These are phyloP conservation scores for Suillus weaverae DNA, from an alignment of 768 basidiomycete species.

Conservation along the genomic window DNA sequence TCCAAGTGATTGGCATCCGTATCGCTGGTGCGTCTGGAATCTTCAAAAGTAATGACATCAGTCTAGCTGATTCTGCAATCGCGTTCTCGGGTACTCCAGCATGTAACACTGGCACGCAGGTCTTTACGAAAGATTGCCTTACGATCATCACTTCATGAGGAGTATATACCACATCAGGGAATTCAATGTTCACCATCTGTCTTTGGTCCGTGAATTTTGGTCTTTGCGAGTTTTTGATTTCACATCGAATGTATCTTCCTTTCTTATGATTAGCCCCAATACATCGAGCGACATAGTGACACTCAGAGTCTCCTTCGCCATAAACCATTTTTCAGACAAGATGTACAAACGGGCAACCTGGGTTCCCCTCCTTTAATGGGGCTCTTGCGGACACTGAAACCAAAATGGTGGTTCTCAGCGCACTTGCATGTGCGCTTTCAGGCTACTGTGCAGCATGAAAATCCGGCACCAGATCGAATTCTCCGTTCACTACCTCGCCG, in stretches of 20 bases:
- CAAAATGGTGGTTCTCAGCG: constrained; percentile 90
- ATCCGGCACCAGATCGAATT: constrained; percentile 13
- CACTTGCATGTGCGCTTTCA: constrained; percentile 90
- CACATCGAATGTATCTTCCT: constrained; percentile 59
- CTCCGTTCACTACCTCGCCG: background rate
- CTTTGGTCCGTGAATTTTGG: constrained; percentile 50
- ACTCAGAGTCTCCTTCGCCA: constrained; percentile 59
- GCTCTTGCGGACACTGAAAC: constrained; percentile 68
- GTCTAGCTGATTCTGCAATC: constrained; percentile 46
- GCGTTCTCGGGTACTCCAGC: constrained; percentile 2
- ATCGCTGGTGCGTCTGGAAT: constrained; percentile 94
- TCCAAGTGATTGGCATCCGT: constrained; percentile 83
- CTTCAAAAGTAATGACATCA: constrained; percentile 77
- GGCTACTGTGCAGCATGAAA: constrained; percentile 55
- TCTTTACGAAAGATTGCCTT: constrained; percentile 81
- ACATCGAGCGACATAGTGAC: constrained; percentile 83
- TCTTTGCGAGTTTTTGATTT: background rate
- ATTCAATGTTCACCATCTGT: constrained; percentile 76
- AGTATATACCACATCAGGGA: constrained; percentile 92
- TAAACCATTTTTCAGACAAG: constrained; percentile 76
- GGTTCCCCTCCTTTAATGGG: constrained; percentile 88
- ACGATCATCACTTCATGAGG: constrained; percentile 65
- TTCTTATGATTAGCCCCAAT: constrained; percentile 95
- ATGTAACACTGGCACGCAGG: constrained; percentile 46
- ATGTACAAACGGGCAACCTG: constrained; percentile 64